Base-by-base conservation (phyloP, 176 grass and related monocot species). In the Oryza glumipatula region DNA sequence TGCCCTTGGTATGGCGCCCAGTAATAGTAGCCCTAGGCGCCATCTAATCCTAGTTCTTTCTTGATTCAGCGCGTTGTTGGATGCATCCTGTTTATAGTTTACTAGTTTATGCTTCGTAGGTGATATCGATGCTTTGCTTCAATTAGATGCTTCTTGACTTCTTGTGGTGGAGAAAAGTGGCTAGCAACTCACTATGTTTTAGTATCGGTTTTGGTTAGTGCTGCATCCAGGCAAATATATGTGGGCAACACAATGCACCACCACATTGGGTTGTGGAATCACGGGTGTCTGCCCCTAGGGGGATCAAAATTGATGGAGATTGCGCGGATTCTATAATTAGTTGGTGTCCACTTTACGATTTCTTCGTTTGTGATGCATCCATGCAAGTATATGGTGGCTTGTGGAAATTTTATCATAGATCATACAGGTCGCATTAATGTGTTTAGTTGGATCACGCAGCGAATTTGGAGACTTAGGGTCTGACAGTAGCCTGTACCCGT, bases 1-100 rank as follows among this genome's bases (percentile, higher is more conserved):
- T 41, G 41, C 72, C 52, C 88, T 82, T 81, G 83, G 88, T 81
- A 81, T 65, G 64, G 49, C 19, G 3, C 81, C 60, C 23, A 30
- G 73, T 47, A 15, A 38, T 17, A n/a, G 36, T 17, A 30, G 13
- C 45, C 58, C 45, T 49, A 49, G 6, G 3, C 45, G 47, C 58
- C 9, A 7, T 7, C 39, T 54, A 12, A 23, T 48, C 65, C 85
- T 28, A 60, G 22, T 71, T 45, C 43, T 85, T 70, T 65, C 35
- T 33, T 52, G 58, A 33, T 41, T 26, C 5, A 14, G 22, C 32
- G 66, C 64, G 15, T 44, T 76, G 41, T 54, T 71, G 41, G 4
- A 46, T 60, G 15, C 39, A 41, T 41, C 39, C 6, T 52, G 51
- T 8, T 5, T 15, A 23, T 15, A 32, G 7, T 0, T 68, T 39